Evolutionary conservation across 176 grass and related monocot species (phyloP).

Genomic region (Raddia distichophylla): DNA sequence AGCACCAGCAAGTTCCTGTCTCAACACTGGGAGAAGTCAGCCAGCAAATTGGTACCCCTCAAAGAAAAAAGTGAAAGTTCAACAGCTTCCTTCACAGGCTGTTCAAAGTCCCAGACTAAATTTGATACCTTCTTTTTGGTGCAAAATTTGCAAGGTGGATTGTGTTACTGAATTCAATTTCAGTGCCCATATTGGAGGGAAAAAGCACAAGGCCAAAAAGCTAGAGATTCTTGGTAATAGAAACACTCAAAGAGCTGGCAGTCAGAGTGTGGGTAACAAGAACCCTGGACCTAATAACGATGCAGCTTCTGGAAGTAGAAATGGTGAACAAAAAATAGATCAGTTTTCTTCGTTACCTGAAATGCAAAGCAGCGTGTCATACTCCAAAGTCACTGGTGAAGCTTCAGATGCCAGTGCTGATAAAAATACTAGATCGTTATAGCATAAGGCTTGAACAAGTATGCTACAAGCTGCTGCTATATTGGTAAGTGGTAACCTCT

Average conservation of each 20-base stretch:
- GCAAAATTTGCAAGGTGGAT: slow-evolving; percentile 79
- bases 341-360: background rate
- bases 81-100: slow-evolving; percentile 31
- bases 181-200: slow-evolving; percentile 61
- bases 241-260: slow-evolving; percentile 29
- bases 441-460: background rate
- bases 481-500: slow-evolving; percentile 11
- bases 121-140: slow-evolving; percentile 58
- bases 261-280: slow-evolving; percentile 24
- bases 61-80: slow-evolving; percentile 55
- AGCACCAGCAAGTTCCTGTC: slow-evolving; percentile 22
- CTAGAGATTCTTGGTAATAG: slow-evolving; percentile 51
- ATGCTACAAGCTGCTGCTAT: background rate
- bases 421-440: slow-evolving; percentile 11
- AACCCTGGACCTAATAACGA: slow-evolving; percentile 20
- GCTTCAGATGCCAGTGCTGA: background rate
- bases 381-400: background rate
- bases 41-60: slow-evolving; percentile 35
- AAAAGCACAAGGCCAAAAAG: slow-evolving; percentile 69
- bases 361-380: background rate
- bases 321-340: slow-evolving; percentile 7
- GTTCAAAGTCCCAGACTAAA: slow-evolving; percentile 48
- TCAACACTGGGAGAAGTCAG: slow-evolving; percentile 2
- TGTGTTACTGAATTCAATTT: slow-evolving; percentile 79
- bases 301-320: slow-evolving; percentile 42